Base-by-base conservation (phyloP, 106 monocot species). In the Phalaenopsis equestris region DNA sequence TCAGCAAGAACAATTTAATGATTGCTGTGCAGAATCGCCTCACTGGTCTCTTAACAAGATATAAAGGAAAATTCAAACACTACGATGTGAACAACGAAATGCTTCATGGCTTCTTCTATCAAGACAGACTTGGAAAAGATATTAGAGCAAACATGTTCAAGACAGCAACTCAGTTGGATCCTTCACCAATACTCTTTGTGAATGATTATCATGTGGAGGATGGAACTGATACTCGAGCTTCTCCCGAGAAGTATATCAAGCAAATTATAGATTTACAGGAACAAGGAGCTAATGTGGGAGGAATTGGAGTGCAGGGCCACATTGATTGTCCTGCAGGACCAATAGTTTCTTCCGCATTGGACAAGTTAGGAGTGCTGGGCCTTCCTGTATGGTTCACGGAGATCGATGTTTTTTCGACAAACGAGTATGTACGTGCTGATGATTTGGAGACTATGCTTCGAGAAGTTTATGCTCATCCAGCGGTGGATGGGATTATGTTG, bases 21-120 rank as follows among this genome's bases (percentile, higher is more conserved):
- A 76, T 83, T 3, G 96, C 93, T 12, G 86, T 96, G 24, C 87
- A 86, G 57, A 86, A 84, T 72, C 93, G 91, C 0, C 81, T 93
- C 19, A 85, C 73, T 39, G 80, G 89, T 45, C 91, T 96, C 21
- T 87, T 96, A 30, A 57, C 89, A 46, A 76, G 76, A 23, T 95
- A 96, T 75, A 89, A 90, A 74, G 88, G 85, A 17, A 88, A 84
- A 72, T 93, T 96, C 77, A 68, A 77, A 65, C 95, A 96, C 74
- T 93, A 93, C 52, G 93, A 96, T 79, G 95, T 96, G 48, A 89
- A 93, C 84, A 96, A 93, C 49, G 91, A 96, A 85, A 96, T 96
- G 93, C 93, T 96, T 19, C 95, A 93, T 82, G 95, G 95, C 0
- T 89, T 93, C 11, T 96, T 92, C 81, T 95, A 89, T 46, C 89